Evolutionary conservation across 1,284 basidiomycete species (phyloP).

Genomic region (Ganoderma multipileum): DNA sequence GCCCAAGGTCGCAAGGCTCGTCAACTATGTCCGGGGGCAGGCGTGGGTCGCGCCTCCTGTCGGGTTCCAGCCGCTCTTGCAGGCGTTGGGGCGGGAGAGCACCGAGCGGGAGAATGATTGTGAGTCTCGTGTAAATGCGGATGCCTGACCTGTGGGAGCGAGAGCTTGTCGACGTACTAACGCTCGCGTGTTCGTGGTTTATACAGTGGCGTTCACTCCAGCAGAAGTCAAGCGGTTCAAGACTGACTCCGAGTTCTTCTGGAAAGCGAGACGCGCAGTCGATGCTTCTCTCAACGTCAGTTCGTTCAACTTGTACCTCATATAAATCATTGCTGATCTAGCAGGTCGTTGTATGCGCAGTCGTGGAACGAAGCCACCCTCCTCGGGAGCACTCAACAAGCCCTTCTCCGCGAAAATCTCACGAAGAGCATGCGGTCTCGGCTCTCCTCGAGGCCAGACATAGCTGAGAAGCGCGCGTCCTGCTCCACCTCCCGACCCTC

Average conservation of each 20-base stretch:
- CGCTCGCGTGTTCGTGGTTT: too few species aligned
- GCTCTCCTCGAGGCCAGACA: conserved; percentile 62
- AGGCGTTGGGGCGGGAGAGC: conserved; percentile 43
- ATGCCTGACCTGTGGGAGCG: too few species aligned
- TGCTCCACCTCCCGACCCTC: neutral
- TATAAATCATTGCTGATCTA: neutral
- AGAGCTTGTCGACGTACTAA: too few species aligned
- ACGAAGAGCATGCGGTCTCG: conserved; percentile 55
- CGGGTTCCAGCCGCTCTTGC: conserved; percentile 45
- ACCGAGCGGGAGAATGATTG: conserved; percentile 44
- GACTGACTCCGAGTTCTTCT: conserved; percentile 54
- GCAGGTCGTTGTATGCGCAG: conserved; percentile 50
- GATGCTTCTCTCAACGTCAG: conserved; percentile 61
- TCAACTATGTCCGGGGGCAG: conserved; percentile 66
- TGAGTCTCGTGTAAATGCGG: conserved; percentile 35
- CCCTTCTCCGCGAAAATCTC: conserved; percentile 50
- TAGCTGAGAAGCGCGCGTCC: conserved; percentile 58
- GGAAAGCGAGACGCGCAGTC: conserved; percentile 54
- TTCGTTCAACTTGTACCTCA: too few species aligned
- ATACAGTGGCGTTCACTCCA: neutral
- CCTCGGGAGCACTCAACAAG: neutral
- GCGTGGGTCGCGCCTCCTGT: conserved; percentile 66
- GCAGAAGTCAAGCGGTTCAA: conserved; percentile 57
- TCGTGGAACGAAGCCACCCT: neutral
- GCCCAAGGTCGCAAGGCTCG: conserved; percentile 54